These are phyloP conservation scores for Umbellularia californica DNA, from an alignment of 164 flowering plant species.

Conservation along the genomic window DNA sequence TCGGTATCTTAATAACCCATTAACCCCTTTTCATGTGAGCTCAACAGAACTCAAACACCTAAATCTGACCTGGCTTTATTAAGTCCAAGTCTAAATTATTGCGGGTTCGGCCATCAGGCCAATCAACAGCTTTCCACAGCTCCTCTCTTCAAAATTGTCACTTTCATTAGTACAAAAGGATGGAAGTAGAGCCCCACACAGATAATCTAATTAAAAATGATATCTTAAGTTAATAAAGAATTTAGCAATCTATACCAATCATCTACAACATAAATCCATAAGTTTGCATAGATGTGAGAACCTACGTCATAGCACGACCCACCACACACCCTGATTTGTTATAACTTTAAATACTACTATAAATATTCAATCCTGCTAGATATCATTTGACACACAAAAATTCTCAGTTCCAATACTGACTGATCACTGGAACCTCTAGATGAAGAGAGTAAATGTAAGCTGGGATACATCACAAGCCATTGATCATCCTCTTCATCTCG, in stretches of 20 bases:
- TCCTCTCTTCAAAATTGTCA: too few species aligned
- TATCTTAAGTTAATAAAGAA: too few species aligned
- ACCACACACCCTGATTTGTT: not conserved
- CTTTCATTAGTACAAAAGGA: too few species aligned
- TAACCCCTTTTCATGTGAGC: too few species aligned
- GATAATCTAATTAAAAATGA: too few species aligned
- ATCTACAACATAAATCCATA: not conserved
- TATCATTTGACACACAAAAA: not conserved
- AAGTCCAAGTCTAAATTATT: too few species aligned
- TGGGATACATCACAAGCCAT: constrained; percentile 46
- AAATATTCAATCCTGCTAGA: not conserved
- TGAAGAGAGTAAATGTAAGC: not conserved
- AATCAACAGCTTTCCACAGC: too few species aligned
- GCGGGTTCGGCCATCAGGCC: too few species aligned
- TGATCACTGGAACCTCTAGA: not conserved
- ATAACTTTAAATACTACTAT: not conserved
- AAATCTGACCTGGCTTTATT: too few species aligned
- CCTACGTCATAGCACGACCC: not conserved
- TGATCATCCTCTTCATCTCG: constrained; percentile 95
- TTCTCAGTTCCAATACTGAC: not conserved
- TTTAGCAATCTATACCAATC: not conserved
- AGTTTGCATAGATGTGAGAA: not conserved
- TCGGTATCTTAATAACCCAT: too few species aligned
- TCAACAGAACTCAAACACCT: too few species aligned
- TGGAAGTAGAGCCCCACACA: too few species aligned